A percentile compares a stretch with the other conserved stretches of the same genome.
Evolutionary conservation across 176 grass and related monocot species (phyloP).

Genomic region (Bonia amplexicaulis): DNA sequence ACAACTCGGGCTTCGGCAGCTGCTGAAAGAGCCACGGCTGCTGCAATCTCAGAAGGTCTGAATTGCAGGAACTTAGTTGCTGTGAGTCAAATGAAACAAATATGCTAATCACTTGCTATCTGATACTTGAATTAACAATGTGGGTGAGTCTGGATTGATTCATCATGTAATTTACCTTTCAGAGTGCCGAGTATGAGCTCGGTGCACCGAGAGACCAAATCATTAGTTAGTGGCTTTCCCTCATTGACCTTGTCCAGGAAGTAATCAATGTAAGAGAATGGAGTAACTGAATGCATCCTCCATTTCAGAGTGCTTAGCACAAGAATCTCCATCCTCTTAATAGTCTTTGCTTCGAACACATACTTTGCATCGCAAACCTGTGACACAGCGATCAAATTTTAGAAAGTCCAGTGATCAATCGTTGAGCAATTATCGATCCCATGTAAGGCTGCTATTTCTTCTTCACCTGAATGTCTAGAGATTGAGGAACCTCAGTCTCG

Average conservation of each 20-base stretch:
- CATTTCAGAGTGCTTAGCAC: conserved; percentile 66
- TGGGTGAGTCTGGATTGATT: not conserved
- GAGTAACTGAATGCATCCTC: conserved; percentile 76
- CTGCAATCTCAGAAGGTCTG: conserved; percentile 72
- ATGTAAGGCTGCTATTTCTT: not conserved
- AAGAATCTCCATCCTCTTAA: conserved; percentile 68
- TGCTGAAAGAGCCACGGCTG: conserved; percentile 46
- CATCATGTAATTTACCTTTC: conserved; percentile 40
- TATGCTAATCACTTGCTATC: not conserved
- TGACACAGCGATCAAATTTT: not conserved
- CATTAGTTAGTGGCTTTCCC: conserved; percentile 32
- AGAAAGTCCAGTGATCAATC: not conserved
- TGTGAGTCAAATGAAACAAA: conserved; percentile 39
- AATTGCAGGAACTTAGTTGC: conserved; percentile 65
- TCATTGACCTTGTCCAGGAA: conserved; percentile 60
- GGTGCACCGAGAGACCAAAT: conserved; percentile 37
- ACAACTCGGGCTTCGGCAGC: conserved; percentile 27
- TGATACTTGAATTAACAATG: not conserved
- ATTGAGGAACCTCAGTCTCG: conserved; percentile 46
- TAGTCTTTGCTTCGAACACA: conserved; percentile 32
- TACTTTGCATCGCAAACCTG: conserved; percentile 49
- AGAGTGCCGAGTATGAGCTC: conserved; percentile 57
- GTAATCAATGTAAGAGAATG: conserved; percentile 73
- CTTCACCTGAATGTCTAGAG: conserved; percentile 57
- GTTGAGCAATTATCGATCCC: not conserved